Percentiles rank a stretch among this genome's conserved stretches.
phyloP scores from a whole-genome alignment of 2,329 filamentous ascomycete genomes.

The Remersonia thermophila region DNA sequence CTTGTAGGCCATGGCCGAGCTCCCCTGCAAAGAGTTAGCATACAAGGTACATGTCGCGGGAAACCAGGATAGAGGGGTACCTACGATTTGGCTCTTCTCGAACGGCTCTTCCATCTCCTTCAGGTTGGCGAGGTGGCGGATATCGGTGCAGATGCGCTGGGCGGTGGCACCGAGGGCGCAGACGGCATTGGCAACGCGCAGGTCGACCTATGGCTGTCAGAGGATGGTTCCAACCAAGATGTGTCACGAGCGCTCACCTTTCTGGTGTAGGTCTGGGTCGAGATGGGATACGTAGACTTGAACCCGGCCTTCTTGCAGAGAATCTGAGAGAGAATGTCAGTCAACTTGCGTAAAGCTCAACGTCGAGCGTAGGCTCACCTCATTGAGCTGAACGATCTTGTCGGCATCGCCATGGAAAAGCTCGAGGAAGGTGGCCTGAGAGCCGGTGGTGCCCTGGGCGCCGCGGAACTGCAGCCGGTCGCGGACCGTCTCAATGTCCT shows the following conservation, averaged over 20 bases:
- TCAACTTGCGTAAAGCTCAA: neutral
- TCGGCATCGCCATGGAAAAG: conserved; percentile 42
- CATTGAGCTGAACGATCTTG: conserved; percentile 43
- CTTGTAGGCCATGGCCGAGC: conserved; percentile 31
- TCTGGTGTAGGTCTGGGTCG: conserved; percentile 43
- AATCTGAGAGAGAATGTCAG: conserved; percentile 8
- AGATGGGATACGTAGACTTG: conserved; percentile 45
- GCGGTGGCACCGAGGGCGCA: conserved; percentile 67
- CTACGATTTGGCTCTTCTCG: conserved; percentile 62
- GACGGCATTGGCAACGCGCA: conserved; percentile 69
- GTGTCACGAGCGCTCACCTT: conserved; percentile 6
- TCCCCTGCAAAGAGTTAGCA: conserved; percentile 10
- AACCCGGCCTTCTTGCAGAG: conserved; percentile 46
- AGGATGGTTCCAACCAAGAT: conserved; percentile 37
- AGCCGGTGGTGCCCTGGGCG: conserved; percentile 55
- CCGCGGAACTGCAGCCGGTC: conserved; percentile 63
- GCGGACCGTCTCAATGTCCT: conserved; percentile 58
- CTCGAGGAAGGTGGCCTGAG: conserved; percentile 65
- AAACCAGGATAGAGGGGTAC: neutral
- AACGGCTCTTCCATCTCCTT: conserved; percentile 84
- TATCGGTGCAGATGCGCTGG: conserved; percentile 61
- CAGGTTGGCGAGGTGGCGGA: conserved; percentile 58
- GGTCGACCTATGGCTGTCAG: conserved; percentile 43
- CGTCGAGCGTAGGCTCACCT: conserved; percentile 19
- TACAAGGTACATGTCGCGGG: neutral